Conservation (phyloP, 2,329 filamentous ascomycete species). For the Colletotrichum karsti region DNA sequence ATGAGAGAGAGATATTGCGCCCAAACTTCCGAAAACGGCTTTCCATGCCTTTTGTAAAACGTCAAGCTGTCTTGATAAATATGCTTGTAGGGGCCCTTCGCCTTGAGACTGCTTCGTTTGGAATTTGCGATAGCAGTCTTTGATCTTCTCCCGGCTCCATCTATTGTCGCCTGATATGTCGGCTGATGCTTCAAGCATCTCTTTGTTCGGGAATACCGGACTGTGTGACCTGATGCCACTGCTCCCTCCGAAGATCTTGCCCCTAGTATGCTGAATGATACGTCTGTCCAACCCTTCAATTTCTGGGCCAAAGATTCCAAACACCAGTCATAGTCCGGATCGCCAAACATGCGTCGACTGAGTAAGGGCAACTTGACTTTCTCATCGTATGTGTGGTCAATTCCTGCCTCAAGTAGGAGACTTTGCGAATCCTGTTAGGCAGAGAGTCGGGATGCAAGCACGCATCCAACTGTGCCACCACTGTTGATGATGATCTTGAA, state of each 20-base stretch:
- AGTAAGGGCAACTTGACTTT: neutral
- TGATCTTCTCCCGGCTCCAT: neutral
- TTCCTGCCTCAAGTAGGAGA: constrained; percentile 47
- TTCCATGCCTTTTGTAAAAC: neutral
- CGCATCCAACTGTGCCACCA: constrained; percentile 45
- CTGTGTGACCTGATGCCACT: neutral
- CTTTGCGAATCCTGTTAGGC: constrained; percentile 37
- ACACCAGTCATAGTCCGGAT: neutral
- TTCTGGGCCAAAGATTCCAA: neutral
- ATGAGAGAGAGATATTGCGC: neutral
- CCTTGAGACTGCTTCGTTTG: neutral
- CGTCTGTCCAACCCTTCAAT: neutral
- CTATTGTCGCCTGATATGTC: neutral
- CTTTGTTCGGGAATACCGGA: neutral
- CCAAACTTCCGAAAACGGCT: neutral
- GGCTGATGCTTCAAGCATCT: neutral
- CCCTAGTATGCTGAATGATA: neutral
- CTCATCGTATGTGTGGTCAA: neutral
- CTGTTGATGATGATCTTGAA: constrained; percentile 46
- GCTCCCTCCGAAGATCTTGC: neutral
- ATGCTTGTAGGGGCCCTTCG: neutral
- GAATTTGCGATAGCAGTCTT: neutral
- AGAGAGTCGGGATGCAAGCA: constrained; percentile 42
- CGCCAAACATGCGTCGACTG: neutral
- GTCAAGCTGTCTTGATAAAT: neutral